Evolutionary conservation across 1,284 basidiomycete genomes (phyloP).

Genomic region (Moesziomyces globuligerus): DNA sequence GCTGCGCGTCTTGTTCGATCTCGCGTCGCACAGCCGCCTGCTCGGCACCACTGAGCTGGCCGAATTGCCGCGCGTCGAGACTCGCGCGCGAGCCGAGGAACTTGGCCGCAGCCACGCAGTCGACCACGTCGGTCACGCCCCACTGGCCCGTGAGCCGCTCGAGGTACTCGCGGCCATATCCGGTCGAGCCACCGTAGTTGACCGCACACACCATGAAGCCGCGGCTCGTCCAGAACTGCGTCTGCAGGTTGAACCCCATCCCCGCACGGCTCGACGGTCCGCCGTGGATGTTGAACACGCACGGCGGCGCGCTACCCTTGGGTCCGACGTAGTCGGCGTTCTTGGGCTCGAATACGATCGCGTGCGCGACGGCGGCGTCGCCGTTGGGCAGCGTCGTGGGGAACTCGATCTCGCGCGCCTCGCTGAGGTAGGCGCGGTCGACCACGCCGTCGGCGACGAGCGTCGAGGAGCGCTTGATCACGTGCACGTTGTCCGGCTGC

Average conservation of each 20-base stretch:
- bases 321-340: conserved; percentile 73
- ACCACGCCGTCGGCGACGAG: conserved; percentile 38
- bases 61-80: conserved; percentile 8
- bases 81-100: conserved; percentile 68
- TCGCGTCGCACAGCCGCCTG: conserved; percentile 13
- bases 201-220: conserved; percentile 73
- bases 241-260: conserved; percentile 70
- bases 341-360: conserved; percentile 74
- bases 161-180: conserved; percentile 70
- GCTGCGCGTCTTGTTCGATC: conserved; percentile 1
- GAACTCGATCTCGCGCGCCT: conserved; percentile 49
- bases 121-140: conserved; percentile 76
- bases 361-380: conserved; percentile 66
- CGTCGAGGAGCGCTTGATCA: conserved; percentile 45
- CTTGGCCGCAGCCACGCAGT: conserved; percentile 73
- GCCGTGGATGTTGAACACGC: conserved; percentile 75
- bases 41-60: conserved; percentile 16
- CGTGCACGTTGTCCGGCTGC: conserved; percentile 14
- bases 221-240: conserved; percentile 71
- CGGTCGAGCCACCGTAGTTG: conserved; percentile 77
- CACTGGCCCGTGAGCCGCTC: conserved; percentile 74
- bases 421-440: conserved; percentile 34
- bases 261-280: conserved; percentile 73
- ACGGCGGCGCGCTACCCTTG: conserved; percentile 74
- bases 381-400: conserved; percentile 56